Base-by-base conservation (phyloP, 805 yeast genomes). In the Brettanomyces bruxellensis region DNA sequence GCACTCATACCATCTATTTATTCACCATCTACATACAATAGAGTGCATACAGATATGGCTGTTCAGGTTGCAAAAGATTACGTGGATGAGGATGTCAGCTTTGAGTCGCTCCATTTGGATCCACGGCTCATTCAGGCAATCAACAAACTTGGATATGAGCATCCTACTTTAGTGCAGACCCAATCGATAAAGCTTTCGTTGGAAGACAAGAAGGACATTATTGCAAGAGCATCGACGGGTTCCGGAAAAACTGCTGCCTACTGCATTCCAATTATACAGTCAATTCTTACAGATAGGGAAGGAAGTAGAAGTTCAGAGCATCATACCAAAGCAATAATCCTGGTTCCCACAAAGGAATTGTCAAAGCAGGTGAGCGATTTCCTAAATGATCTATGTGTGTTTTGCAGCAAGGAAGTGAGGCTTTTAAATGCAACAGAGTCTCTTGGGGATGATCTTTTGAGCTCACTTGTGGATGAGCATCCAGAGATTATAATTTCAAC, bases 161-260 rank as follows among this genome's bases (percentile, higher is more conserved):
- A 83, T 59, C 98, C 99, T 8, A 93, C 98, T 1, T 73, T 88
- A 47, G 84, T 93, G 46, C 99, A 93, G 67, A 76, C 95, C 7
- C 82, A 81, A 59, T 85, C 96, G n/a, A 87, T 93, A 49, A 96
- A 95, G 39, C 68, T 93, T 43, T 96, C 99, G 1, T 67, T 93
- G 45, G 85, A 87, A 52, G 93, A 91, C 54, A 86, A 83, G 60
- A 83, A 89, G 68, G 97, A 91, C 62, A 84, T 91, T 52, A 83
- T 91, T 41, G 97, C 97, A 36, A 82, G 86, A 60, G 96, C 98
- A 5, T 80, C 87, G 25, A 91, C 99, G 0, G 99, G 99, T 4
- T 85, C 96, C 7, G 98, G 98, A 53, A 91, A 91, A 65, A 91
- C 98, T 0, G 86, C 87, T 9, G 95, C 97, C 1, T 91, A 91